These are phyloP conservation scores for Beauveria sp. DNA, from an alignment of 2,329 filamentous ascomycete genomes.

Conservation along the genomic window DNA sequence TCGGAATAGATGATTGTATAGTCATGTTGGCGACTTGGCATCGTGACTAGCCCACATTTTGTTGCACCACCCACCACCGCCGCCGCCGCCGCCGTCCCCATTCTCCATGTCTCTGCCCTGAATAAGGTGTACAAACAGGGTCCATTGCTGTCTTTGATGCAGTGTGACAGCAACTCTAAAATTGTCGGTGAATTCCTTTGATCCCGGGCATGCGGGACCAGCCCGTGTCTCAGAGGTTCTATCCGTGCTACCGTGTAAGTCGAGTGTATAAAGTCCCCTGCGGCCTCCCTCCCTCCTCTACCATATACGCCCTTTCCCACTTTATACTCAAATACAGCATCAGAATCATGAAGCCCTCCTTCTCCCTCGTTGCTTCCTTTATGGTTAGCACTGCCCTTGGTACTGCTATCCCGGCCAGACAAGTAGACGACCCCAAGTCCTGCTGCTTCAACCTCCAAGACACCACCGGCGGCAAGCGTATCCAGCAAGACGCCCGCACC, in stretches of 20 bases:
- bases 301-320: not conserved
- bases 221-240: not conserved
- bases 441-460: conserved; percentile 28
- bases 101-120: not conserved
- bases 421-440: conserved; percentile 16
- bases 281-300: conserved; percentile 13
- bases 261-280: conserved; percentile 15
- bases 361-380: not conserved
- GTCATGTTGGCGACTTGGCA: not conserved
- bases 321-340: not conserved
- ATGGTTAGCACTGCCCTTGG: not conserved
- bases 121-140: not conserved
- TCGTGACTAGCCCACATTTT: not conserved
- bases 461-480: conserved; percentile 15
- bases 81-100: not conserved
- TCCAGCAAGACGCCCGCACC: conserved; percentile 20
- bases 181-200: not conserved
- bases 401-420: conserved; percentile 14
- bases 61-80: not conserved
- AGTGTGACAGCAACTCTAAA: not conserved
- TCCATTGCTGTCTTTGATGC: not conserved
- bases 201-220: not conserved
- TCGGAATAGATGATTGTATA: not conserved
- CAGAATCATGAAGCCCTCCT: not conserved
- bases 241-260: not conserved